Evolutionary conservation across 148 eudicot genomes (phyloP).

Genomic region (Spergularia marina): DNA sequence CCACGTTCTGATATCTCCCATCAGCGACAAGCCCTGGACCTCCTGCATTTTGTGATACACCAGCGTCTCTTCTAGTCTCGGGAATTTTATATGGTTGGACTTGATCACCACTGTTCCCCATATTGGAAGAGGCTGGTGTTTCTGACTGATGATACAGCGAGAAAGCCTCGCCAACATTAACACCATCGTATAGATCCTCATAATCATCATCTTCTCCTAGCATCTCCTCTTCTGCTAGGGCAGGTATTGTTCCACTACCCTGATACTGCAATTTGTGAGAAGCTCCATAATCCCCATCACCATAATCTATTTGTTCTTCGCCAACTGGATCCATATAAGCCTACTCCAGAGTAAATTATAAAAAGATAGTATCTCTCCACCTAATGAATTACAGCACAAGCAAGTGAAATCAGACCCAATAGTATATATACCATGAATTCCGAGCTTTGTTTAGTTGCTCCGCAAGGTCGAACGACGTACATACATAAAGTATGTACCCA

Average conservation of each 20-base stretch:
- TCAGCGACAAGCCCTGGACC: slow-evolving; percentile 35
- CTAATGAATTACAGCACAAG: slow-evolving; percentile 22
- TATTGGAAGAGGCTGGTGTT: slow-evolving; percentile 39
- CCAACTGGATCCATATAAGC: slow-evolving; percentile 52
- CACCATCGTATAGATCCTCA: slow-evolving; percentile 90
- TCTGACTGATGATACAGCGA: slow-evolving; percentile 66
- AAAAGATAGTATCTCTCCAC: slow-evolving; percentile 24
- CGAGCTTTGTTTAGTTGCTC: background rate
- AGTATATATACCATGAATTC: slow-evolving; percentile 6
- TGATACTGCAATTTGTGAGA: slow-evolving; percentile 64
- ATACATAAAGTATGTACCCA: background rate
- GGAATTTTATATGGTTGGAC: slow-evolving; percentile 42
- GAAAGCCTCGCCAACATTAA: slow-evolving; percentile 83
- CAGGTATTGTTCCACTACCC: slow-evolving; percentile 79
- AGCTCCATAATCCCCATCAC: slow-evolving; percentile 62
- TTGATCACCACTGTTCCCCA: slow-evolving; percentile 44
- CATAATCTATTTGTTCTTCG: slow-evolving; percentile 71
- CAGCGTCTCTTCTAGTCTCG: slow-evolving; percentile 43
- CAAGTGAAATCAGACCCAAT: slow-evolving; percentile 8
- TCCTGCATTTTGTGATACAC: slow-evolving; percentile 30
- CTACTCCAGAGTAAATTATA: slow-evolving; percentile 11
- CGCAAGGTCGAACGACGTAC: background rate
- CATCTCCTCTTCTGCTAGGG: slow-evolving; percentile 81
- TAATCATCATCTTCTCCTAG: slow-evolving; percentile 82
- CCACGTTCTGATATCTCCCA: slow-evolving; percentile 37